Evolutionary conservation across 2,329 filamentous ascomycete species (phyloP).

Genomic region (Gremmenia infestans): DNA sequence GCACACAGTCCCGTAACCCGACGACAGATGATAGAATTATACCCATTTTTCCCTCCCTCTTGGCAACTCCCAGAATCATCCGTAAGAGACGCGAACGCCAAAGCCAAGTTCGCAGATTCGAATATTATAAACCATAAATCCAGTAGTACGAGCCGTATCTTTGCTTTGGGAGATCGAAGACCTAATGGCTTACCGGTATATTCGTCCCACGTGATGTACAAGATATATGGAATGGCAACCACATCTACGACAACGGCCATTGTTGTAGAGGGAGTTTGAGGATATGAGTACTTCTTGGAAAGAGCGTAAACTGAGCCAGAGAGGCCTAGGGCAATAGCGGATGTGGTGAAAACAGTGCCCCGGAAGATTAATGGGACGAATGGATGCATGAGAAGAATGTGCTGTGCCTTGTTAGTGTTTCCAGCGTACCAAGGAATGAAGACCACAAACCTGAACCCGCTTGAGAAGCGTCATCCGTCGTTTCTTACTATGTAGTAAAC

Average conservation of each 20-base stretch:
- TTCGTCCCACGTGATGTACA: slow-evolving; percentile 95
- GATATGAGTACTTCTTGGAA: slow-evolving; percentile 35
- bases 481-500: slow-evolving; percentile 27
- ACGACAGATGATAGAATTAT: slow-evolving; percentile 47
- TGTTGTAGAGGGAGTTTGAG: slow-evolving; percentile 70
- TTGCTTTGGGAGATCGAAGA: slow-evolving; percentile 74
- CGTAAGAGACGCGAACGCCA: slow-evolving; percentile 80
- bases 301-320: slow-evolving; percentile 67
- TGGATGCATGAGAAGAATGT: slow-evolving; percentile 37
- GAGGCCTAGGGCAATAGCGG: slow-evolving; percentile 73
- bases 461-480: slow-evolving; percentile 21
- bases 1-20: slow-evolving; percentile 68
- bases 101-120: slow-evolving; percentile 84
- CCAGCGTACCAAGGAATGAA: not conserved
- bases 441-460: slow-evolving; percentile 25
- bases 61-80: slow-evolving; percentile 56
- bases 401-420: slow-evolving; percentile 17
- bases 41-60: slow-evolving; percentile 33
- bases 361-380: slow-evolving; percentile 83
- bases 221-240: slow-evolving; percentile 81
- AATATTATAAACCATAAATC: slow-evolving; percentile 98
- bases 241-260: slow-evolving; percentile 88
- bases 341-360: slow-evolving; percentile 76
- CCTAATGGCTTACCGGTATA: slow-evolving; percentile 92
- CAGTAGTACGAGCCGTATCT: slow-evolving; percentile 82